phyloP scores from a whole-genome alignment of 2,329 filamentous ascomycete genomes.

The Beauveria sp. region DNA sequence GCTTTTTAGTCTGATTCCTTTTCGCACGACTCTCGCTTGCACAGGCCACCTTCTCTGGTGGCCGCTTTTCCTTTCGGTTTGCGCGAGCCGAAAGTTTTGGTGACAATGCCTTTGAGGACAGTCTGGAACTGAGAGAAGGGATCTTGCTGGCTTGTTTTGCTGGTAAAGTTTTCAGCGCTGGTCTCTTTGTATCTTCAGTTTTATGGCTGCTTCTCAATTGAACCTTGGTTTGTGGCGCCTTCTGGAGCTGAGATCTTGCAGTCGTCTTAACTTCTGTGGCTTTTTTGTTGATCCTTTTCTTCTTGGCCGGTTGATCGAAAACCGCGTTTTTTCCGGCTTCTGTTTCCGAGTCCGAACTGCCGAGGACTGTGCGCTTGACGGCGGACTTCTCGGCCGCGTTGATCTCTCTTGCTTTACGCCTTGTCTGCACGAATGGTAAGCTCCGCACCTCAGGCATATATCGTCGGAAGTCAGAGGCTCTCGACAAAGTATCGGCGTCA shows the following conservation, averaged over 20 bases:
- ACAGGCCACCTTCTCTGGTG: not conserved
- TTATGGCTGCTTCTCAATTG: not conserved
- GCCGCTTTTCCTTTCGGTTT: not conserved
- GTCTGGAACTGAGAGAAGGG: too few species aligned
- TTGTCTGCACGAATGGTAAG: not conserved
- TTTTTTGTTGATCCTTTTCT: not conserved
- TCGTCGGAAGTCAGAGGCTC: constrained; percentile 18
- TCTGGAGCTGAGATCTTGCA: not conserved
- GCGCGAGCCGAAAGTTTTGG: not conserved
- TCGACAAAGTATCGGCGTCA: not conserved
- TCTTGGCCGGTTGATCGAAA: not conserved
- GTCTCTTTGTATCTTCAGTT: not conserved
- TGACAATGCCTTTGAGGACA: not conserved
- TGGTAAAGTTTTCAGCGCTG: not conserved
- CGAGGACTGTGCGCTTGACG: not conserved
- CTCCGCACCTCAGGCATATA: constrained; percentile 9
- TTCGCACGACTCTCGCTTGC: not conserved
- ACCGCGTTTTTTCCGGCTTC: not conserved
- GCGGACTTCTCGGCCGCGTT: not conserved
- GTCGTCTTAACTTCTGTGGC: too few species aligned
- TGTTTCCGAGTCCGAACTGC: not conserved
- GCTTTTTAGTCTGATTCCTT: not conserved
- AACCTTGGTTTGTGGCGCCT: not conserved
- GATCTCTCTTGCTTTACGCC: not conserved
- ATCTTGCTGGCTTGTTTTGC: not conserved